Conservation (phyloP, 1,284 basidiomycete genomes). For the Apiotrichum gracile region DNA sequence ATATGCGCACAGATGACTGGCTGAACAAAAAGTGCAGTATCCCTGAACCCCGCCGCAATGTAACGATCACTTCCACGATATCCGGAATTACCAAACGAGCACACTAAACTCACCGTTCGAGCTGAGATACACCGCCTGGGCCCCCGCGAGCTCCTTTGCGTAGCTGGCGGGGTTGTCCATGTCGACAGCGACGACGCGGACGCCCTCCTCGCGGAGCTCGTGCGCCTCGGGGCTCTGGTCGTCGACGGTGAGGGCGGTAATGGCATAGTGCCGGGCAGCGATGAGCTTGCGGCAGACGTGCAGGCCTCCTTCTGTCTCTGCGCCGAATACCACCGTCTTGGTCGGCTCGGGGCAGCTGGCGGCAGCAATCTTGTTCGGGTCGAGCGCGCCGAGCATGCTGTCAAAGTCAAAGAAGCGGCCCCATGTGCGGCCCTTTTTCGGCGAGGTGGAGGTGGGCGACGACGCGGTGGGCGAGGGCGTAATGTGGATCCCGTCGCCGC, state of each 20-base stretch:
- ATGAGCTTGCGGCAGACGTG: slow-evolving; percentile 12
- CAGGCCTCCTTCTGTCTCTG: slow-evolving; percentile 20
- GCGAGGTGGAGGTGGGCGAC: neutral
- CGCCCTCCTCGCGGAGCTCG: slow-evolving; percentile 10
- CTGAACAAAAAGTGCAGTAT: no score
- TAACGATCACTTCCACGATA: no score
- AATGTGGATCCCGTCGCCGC: neutral
- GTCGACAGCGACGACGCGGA: slow-evolving; percentile 21
- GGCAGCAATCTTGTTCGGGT: slow-evolving; percentile 15
- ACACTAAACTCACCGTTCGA: slow-evolving; percentile 11
- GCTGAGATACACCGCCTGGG: slow-evolving; percentile 21
- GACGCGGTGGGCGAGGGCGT: neutral
- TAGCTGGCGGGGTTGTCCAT: slow-evolving; percentile 23
- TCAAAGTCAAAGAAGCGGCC: slow-evolving; percentile 15
- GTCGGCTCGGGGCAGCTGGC: slow-evolving; percentile 11
- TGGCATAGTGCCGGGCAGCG: neutral
- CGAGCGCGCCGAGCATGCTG: slow-evolving; percentile 22
- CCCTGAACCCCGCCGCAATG: no score
- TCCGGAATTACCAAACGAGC: no score
- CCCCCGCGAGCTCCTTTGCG: slow-evolving; percentile 13
- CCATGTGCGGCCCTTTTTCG: neutral
- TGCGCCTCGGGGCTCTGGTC: neutral
- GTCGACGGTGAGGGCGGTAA: slow-evolving; percentile 15
- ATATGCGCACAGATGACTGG: no score
- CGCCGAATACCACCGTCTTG: slow-evolving; percentile 24